Evolutionary conservation across 306 rosid species (phyloP).

Genomic region (Senna tora): DNA sequence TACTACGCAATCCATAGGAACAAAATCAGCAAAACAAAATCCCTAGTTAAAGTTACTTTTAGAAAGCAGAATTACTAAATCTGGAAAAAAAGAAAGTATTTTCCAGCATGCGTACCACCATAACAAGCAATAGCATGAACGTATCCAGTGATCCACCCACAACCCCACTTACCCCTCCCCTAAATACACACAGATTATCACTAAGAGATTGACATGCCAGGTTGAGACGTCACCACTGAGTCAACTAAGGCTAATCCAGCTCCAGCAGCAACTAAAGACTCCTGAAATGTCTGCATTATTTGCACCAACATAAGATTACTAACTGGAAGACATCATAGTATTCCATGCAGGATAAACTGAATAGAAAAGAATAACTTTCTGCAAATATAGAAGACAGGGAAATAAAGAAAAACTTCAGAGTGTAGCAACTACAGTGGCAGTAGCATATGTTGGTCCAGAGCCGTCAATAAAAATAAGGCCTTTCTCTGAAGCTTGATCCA

Average conservation of each 20-base stretch:
- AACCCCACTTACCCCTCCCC: slow-evolving; percentile 48
- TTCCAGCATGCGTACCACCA: slow-evolving; percentile 21
- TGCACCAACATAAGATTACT: slow-evolving; percentile 45
- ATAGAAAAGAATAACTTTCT: slow-evolving; percentile 20
- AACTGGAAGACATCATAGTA: slow-evolving; percentile 6
- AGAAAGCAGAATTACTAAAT: not conserved
- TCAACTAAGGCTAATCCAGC: slow-evolving; percentile 89
- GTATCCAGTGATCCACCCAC: slow-evolving; percentile 38
- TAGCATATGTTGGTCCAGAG: slow-evolving; percentile 96
- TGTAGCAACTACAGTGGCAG: slow-evolving; percentile 64
- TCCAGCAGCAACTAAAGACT: slow-evolving; percentile 88
- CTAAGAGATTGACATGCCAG: slow-evolving; percentile 55
- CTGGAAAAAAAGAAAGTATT: not conserved
- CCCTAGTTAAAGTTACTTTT: not conserved
- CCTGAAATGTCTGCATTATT: slow-evolving; percentile 83
- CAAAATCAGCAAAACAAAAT: slow-evolving; percentile 1
- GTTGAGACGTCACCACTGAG: slow-evolving; percentile 88
- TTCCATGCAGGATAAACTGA: slow-evolving; percentile 8
- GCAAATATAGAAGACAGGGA: slow-evolving; percentile 28
- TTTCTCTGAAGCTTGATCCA: slow-evolving; percentile 74
- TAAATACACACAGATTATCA: slow-evolving; percentile 47
- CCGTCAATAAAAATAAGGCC: slow-evolving; percentile 77
- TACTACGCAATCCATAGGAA: not conserved
- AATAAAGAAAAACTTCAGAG: slow-evolving; percentile 32
- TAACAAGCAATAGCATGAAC: slow-evolving; percentile 30